A percentile compares a stretch with the other conserved stretches of the same genome.
These are phyloP conservation scores for Paraconiothyrium brasiliense DNA, from an alignment of 2,329 filamentous ascomycete genomes.

Conservation along the genomic window DNA sequence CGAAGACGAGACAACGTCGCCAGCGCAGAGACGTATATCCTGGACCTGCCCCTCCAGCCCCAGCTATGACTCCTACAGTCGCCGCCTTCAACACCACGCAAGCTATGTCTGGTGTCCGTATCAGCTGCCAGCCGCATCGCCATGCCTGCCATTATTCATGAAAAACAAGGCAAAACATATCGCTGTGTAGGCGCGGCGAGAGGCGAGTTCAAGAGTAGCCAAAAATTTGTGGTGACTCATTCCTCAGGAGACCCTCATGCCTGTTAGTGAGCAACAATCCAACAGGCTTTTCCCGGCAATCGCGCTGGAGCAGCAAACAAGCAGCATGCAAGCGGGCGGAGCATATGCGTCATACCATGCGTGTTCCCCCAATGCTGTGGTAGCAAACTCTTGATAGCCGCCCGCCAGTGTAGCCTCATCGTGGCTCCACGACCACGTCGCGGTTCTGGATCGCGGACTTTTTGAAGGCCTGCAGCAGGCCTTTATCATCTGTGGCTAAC, in stretches of 20 bases:
- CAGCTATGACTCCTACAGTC: constrained; percentile 8
- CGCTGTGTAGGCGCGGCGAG: constrained; percentile 11
- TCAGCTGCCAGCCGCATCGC: neutral
- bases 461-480: constrained; percentile 2
- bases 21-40: constrained; percentile 12
- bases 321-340: constrained; percentile 30
- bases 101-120: neutral
- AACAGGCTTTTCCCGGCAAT: constrained; percentile 29
- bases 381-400: constrained; percentile 25
- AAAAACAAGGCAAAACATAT: constrained; percentile 22
- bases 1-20: constrained; percentile 12
- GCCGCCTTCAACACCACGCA: constrained; percentile 1
- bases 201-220: constrained; percentile 4
- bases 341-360: constrained; percentile 32
- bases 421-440: constrained; percentile 17
- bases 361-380: constrained; percentile 26
- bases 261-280: constrained; percentile 28
- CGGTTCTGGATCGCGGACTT: neutral
- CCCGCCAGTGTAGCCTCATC: constrained; percentile 21
- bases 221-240: constrained; percentile 30
- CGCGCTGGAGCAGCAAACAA: constrained; percentile 27
- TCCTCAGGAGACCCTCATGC: constrained; percentile 25
- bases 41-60: constrained; percentile 14
- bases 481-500: neutral
- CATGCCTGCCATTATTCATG: constrained; percentile 9